Conservation (phyloP, 2,329 filamentous ascomycete species). For the Penicillium sumatraense region DNA sequence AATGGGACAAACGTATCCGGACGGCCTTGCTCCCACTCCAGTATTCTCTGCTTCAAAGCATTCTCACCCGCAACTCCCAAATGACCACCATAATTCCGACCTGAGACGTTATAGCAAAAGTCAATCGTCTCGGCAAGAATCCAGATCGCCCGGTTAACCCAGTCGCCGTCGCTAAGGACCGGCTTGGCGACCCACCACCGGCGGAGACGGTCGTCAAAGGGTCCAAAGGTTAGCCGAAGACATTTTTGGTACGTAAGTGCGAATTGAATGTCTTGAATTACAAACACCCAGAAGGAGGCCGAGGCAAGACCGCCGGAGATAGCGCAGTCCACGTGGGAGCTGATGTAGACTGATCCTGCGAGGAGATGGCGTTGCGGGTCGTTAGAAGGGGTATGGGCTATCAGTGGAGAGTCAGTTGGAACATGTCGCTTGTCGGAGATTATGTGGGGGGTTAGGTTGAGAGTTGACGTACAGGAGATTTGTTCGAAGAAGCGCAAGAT, state of each 20-base stretch:
- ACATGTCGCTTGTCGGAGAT: conserved; percentile 1
- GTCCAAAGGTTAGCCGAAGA: conserved; percentile 35
- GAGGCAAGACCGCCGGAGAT: conserved; percentile 38
- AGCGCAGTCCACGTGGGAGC: conserved; percentile 39
- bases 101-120: conserved; percentile 34
- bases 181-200: conserved; percentile 31
- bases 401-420: neutral
- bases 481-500: conserved; percentile 43
- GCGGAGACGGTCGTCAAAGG: conserved; percentile 36
- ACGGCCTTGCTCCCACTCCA: conserved; percentile 32
- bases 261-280: conserved; percentile 42
- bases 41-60: conserved; percentile 30
- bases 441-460: neutral
- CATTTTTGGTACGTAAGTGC: conserved; percentile 38
- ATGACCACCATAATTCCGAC: conserved; percentile 23
- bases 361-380: conserved; percentile 40
- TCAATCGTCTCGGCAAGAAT: conserved; percentile 39
- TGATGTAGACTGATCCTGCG: conserved; percentile 41
- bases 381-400: conserved; percentile 38
- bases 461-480: conserved; percentile 35
- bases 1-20: conserved; percentile 36
- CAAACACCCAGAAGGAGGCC: conserved; percentile 42
- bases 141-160: conserved; percentile 40
- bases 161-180: conserved; percentile 35
- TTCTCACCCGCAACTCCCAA: conserved; percentile 20